Conservation (phyloP, 768 basidiomycete genomes). For the Ramaria rubella region DNA sequence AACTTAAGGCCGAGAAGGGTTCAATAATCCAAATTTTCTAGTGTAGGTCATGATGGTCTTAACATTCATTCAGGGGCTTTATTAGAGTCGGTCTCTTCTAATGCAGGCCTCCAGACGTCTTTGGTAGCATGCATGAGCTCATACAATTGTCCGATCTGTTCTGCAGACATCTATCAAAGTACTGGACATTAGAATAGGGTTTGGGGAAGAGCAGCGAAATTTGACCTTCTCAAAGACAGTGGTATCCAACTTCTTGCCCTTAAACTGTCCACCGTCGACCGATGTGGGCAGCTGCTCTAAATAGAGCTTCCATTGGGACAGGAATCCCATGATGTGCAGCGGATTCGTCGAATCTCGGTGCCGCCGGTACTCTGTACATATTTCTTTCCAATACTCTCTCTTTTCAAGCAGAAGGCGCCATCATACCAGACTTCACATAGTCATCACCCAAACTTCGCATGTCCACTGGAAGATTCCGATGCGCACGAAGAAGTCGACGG, state of each 20-base stretch:
- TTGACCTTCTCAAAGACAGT: conserved; percentile 70
- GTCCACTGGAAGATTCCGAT: conserved; percentile 62
- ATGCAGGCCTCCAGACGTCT: conserved; percentile 65
- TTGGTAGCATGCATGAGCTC: conserved; percentile 91
- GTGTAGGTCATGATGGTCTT: no score
- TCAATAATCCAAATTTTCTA: no score
- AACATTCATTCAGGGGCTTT: not conserved
- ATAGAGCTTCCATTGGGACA: conserved; percentile 94
- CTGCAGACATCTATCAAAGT: conserved; percentile 64
- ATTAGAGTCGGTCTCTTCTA: not conserved
- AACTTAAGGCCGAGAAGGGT: no score
- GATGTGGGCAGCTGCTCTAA: conserved; percentile 61
- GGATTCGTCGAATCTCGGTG: conserved; percentile 79
- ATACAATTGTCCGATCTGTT: conserved; percentile 90
- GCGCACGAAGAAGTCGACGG: conserved; percentile 72
- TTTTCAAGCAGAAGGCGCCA: not conserved
- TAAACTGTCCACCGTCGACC: conserved; percentile 38
- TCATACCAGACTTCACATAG: conserved; percentile 73
- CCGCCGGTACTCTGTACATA: conserved; percentile 71
- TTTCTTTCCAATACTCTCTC: not conserved
- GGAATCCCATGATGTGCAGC: conserved; percentile 86
- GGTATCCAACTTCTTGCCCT: conserved; percentile 62
- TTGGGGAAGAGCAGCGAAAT: conserved; percentile 2
- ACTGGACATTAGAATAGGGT: not conserved
- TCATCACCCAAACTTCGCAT: conserved; percentile 82